Percentiles rank a stretch among this genome's conserved stretches.
Conservation (phyloP, 2,329 filamentous ascomycete genomes). For the Aureobasidium sp. region DNA sequence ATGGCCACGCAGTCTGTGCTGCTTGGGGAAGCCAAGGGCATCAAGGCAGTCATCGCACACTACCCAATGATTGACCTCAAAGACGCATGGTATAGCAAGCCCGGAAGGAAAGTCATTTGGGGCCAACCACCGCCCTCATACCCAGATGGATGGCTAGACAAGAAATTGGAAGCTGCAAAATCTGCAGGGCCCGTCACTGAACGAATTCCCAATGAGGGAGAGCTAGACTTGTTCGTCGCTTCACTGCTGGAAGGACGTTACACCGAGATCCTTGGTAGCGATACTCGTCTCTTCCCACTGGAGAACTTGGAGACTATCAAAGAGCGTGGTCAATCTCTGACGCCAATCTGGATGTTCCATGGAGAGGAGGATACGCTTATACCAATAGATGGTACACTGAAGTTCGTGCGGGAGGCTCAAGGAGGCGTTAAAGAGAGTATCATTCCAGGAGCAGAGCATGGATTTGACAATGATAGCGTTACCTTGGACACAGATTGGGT, state of each 20-base stretch:
- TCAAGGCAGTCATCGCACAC: slow-evolving; percentile 22
- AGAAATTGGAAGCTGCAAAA: neutral
- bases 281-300: slow-evolving; percentile 25
- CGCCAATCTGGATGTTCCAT: slow-evolving; percentile 29
- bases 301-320: slow-evolving; percentile 23
- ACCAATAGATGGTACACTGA: neutral
- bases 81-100: neutral
- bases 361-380: slow-evolving; percentile 26
- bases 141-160: slow-evolving; percentile 9
- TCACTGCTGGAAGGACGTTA: slow-evolving; percentile 19
- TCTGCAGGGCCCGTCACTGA: slow-evolving; percentile 3
- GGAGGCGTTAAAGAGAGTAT: slow-evolving; percentile 20
- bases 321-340: slow-evolving; percentile 19
- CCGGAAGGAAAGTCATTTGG: slow-evolving; percentile 17
- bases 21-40: slow-evolving; percentile 22
- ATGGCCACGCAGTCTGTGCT: slow-evolving; percentile 30
- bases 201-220: slow-evolving; percentile 9
- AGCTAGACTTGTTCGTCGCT: slow-evolving; percentile 19
- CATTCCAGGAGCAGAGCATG: slow-evolving; percentile 30
- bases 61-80: slow-evolving; percentile 30
- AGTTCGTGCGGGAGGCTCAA: neutral
- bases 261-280: slow-evolving; percentile 16
- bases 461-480: slow-evolving; percentile 27
- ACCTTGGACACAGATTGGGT: slow-evolving; percentile 21
- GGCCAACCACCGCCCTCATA: slow-evolving; percentile 1